Evolutionary conservation across 768 basidiomycete genomes (phyloP).

Genomic region (Suillus occidentalis): DNA sequence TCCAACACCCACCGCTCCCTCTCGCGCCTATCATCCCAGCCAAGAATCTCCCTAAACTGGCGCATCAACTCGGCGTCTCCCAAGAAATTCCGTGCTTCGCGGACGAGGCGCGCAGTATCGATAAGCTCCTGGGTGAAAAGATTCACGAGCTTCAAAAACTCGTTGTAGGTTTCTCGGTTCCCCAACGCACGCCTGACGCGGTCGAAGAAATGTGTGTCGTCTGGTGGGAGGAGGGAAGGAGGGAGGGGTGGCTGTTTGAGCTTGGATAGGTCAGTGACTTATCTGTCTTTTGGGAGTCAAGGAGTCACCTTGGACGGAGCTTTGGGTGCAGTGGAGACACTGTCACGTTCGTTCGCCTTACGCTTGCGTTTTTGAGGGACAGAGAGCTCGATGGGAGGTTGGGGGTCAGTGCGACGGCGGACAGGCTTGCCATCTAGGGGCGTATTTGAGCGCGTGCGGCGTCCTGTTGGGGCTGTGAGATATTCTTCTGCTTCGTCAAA

Average conservation of each 20-base stretch:
- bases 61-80: constrained; percentile 77
- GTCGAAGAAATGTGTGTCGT: constrained; percentile 88
- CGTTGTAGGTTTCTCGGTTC: constrained; percentile 80
- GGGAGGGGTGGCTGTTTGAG: constrained; percentile 23
- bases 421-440: constrained; percentile 34
- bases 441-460: constrained; percentile 37
- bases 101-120: constrained; percentile 79
- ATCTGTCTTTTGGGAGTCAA: background rate
- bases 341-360: constrained; percentile 43
- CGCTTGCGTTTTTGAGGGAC: constrained; percentile 71
- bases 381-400: constrained; percentile 36
- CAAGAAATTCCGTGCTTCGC: constrained; percentile 75
- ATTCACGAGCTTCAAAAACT: constrained; percentile 94
- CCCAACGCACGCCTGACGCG: constrained; percentile 76
- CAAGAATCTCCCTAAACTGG: constrained; percentile 83
- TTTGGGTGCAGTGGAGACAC: background rate
- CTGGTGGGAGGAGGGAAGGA: constrained; percentile 27
- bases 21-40: constrained; percentile 79
- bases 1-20: constrained; percentile 51
- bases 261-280: constrained; percentile 10
- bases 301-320: constrained; percentile 1
- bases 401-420: constrained; percentile 47
- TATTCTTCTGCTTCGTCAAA: constrained; percentile 45
- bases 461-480: constrained; percentile 25
- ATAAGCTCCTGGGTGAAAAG: constrained; percentile 94